These are phyloP conservation scores for Nepenthes gracilis DNA, from an alignment of 148 eudicot genomes.

Conservation along the genomic window DNA sequence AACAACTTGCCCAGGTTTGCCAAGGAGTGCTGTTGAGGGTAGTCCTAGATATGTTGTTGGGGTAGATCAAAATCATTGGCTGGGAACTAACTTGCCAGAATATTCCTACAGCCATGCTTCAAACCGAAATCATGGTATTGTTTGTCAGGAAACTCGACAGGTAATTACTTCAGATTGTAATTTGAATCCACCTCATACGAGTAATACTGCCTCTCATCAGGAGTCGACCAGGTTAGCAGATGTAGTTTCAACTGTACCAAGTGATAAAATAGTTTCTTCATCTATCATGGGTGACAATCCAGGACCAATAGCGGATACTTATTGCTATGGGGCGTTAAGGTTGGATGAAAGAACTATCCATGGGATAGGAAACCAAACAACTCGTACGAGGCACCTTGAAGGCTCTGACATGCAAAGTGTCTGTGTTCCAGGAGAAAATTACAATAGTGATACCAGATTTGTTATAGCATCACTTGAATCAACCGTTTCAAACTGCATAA, in stretches of 20 bases:
- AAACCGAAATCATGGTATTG: conserved; percentile 18
- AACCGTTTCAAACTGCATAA: conserved; percentile 9
- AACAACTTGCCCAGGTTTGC: conserved; percentile 26
- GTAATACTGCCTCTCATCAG: conserved; percentile 12
- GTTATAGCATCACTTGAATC: conserved; percentile 13
- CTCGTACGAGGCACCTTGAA: conserved; percentile 14
- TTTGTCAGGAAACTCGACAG: conserved; percentile 26
- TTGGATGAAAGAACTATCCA: conserved; percentile 21
- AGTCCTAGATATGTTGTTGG: conserved; percentile 47
- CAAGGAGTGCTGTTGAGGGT: conserved; percentile 35
- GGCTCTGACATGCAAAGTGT: conserved; percentile 8
- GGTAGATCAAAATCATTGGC: conserved; percentile 38
- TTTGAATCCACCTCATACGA: conserved; percentile 17
- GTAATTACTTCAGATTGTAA: conserved; percentile 22
- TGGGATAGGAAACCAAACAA: conserved; percentile 16
- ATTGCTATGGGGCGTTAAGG: conserved; percentile 13
- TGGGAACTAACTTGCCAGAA: conserved; percentile 43
- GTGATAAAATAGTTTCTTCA: conserved; percentile 17
- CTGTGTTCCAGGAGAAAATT: conserved; percentile 12
- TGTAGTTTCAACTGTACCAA: conserved; percentile 14
- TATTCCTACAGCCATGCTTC: conserved; percentile 28
- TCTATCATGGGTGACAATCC: conserved; percentile 11
- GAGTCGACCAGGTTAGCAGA: conserved; percentile 21
- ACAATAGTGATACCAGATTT: conserved; percentile 12
- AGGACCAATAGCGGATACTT: conserved; percentile 17